Evolutionary conservation across 1,284 basidiomycete species (phyloP), one percentile per base, ranked within the genome.

Genomic region (Tylopilus sp.): DNA sequence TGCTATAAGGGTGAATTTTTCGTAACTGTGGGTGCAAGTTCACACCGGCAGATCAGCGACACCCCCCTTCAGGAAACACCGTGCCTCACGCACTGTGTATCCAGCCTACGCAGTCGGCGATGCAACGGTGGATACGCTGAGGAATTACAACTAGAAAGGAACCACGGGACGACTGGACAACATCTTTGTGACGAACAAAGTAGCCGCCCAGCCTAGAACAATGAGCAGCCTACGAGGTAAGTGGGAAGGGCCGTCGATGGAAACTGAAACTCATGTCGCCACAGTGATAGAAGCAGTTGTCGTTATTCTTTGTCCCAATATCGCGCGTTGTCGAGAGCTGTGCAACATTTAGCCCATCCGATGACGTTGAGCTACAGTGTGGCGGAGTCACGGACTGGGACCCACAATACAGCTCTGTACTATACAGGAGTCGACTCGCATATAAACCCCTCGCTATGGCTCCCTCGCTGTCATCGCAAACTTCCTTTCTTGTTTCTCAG

Each of bases 401-500:
- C 30, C 47, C 17, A 26, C 47, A 31, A 37, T n/a, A 41, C 37
- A 40, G 44, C 44, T 50, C 34, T 28, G 20, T 29, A n/a, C n/a
- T n/a, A 9, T n/a, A 28, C 9, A 14, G 20, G 10, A 24, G 21
- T 24, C 3, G 21, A 15, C 37, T 26, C 11, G 29, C 20, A 56
- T 59, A 57, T 48, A 58, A 57, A 44, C 24, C 11, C 18, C 4
- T 33, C 9, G 1, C 2, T 7, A 2, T 4, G 12, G 5, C 11
- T 9, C 29, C 41, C 15, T 18, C 18, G 1, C 1, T 17, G 7
- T 4, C 20, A 39, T 20, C 26, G 21, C 2, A 37, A 5, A 17
- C 1, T 5, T 35, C 15, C n/a, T 26, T 7, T 7, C 26, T 4
- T 26, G 8, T 7, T 2, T 18, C 18, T 37, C 33, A 20, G 2